phyloP scores from a whole-genome alignment of 768 basidiomycete species.

The Kwoniella dejecticola region DNA sequence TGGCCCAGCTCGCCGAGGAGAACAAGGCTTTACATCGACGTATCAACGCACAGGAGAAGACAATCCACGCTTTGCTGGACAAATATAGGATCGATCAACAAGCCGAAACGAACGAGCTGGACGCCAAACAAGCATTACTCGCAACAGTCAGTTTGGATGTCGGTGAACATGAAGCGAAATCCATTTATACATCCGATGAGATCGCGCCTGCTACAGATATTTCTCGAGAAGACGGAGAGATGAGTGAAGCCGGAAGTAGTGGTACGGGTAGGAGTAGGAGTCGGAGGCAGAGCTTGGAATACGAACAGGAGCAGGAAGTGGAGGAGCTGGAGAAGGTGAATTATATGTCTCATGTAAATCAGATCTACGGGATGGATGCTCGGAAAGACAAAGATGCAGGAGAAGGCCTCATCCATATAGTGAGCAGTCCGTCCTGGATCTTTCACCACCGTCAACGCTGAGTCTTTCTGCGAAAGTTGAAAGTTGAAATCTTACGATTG shows the following conservation, averaged over 20 bases:
- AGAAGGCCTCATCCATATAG: slow-evolving; percentile 1
- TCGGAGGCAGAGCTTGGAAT: not conserved
- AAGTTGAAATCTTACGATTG: no score
- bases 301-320: not conserved
- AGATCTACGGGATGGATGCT: slow-evolving; percentile 14
- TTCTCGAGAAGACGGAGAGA: no score
- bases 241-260: not conserved
- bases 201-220: no score
- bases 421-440: slow-evolving; percentile 11
- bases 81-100: not conserved
- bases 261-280: not conserved
- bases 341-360: slow-evolving; percentile 11
- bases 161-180: no score
- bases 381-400: not conserved
- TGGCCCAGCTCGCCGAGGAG: slow-evolving; percentile 24
- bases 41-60: slow-evolving; percentile 22
- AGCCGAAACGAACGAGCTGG: no score
- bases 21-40: slow-evolving; percentile 27
- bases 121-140: no score
- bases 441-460: no score
- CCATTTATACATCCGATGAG: no score
- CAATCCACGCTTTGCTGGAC: slow-evolving; percentile 13
- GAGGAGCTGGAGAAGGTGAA: slow-evolving; percentile 17
- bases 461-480: no score
- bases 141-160: no score